Base-by-base conservation (phyloP, 257 asterid species). In the Ligustrum vulgare region DNA sequence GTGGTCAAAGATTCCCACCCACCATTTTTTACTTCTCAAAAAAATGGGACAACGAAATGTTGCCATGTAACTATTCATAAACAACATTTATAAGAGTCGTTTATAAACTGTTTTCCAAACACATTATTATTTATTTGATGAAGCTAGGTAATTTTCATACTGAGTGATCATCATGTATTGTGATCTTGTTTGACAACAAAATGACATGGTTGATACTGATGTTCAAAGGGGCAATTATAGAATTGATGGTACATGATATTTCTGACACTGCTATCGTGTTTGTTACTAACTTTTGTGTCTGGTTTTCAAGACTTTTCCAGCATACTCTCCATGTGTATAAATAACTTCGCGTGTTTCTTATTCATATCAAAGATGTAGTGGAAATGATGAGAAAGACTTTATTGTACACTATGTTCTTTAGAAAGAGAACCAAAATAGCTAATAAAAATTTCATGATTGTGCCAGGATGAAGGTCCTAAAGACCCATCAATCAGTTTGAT, bases 391-490 rank as follows among this genome's bases (percentile, higher is more conserved):
- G 43, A 43, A 62, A 23, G 6, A 60, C 35, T 25, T 2, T 23
- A 1, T 65, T 73, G 63, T 81, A 76, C 82, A 80, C 69, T 33
- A 51, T 63, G 56, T 76, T 34, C 73, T 41, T 65, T 67, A 32
- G 49, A 70, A 51, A 67, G 25, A 45, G 64, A 70, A 41, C 72
- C 72, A 47, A 41, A 74, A 72, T 35, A 37, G 23, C 77, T 47
- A 36, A 63, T 67, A 66, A 73, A 36, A 74, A 43, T 25, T 64
- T 51, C 69, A 65, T 47, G 51, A 36, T 68, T 71, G 11, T 71
- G 45, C 69, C 70, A 77, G 49, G 69, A 67, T 58, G 71, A 74
- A 70, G 67, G 43, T 34, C 75, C 73, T 56, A 72, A 72, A 75
- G 20, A 22, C 4, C 37, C 72, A 28, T 62, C 76, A 76, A 23